phyloP scores from a whole-genome alignment of 352 stramenopile species.

The Pelagophyceae sp. region DNA sequence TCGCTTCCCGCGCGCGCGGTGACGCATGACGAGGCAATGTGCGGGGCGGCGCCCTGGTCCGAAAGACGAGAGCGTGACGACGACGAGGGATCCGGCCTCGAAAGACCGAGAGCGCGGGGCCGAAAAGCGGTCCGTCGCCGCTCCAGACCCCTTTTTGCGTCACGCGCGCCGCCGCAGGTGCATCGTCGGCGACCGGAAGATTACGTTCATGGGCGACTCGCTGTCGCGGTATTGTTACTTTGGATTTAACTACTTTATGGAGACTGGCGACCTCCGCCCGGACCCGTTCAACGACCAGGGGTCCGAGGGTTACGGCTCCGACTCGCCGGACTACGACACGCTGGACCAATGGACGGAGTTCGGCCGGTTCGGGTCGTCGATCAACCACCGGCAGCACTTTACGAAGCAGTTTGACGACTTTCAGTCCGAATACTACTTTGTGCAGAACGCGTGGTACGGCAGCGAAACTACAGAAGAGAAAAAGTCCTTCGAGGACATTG shows the following conservation, averaged over 20 bases:
- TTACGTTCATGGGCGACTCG: background rate
- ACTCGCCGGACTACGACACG: background rate
- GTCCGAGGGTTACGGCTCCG: background rate
- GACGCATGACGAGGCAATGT: too few relatives aligned
- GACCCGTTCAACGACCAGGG: background rate
- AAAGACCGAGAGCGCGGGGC: too few relatives aligned
- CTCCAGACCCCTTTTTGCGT: too few relatives aligned
- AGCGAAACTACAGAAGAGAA: background rate
- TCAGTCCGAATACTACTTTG: constrained; percentile 9
- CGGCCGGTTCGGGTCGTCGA: background rate
- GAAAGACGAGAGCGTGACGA: too few relatives aligned
- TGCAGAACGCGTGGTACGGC: background rate
- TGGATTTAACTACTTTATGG: constrained; percentile 1
- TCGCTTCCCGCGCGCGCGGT: too few relatives aligned
- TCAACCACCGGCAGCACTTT: background rate
- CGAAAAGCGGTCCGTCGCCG: too few relatives aligned
- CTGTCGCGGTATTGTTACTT: background rate
- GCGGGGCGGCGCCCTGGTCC: too few relatives aligned
- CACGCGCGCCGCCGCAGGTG: background rate
- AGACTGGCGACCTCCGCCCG: background rate
- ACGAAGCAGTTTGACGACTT: background rate
- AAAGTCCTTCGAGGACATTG: background rate
- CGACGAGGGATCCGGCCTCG: too few relatives aligned
- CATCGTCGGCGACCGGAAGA: background rate
- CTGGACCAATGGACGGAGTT: background rate